Evolutionary conservation across 345 rosid genomes (phyloP).

Genomic region (Hirschfeldia incana): DNA sequence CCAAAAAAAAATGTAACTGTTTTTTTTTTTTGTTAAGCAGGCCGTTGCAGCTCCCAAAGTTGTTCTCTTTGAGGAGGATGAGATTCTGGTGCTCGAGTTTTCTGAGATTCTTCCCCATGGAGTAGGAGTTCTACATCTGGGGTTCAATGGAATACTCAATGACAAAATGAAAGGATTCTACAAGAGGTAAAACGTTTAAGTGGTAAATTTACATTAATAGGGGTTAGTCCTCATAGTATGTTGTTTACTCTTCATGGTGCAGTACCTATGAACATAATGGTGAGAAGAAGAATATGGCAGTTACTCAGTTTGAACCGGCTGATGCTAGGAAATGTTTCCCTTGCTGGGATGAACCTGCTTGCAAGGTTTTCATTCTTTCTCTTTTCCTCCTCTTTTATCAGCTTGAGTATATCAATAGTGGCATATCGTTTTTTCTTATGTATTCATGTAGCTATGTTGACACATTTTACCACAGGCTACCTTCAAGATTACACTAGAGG

Average conservation of each 20-base stretch:
- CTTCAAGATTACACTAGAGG: conserved; percentile 86
- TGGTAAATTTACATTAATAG: background rate
- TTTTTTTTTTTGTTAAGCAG: conserved; percentile 39
- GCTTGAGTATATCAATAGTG: background rate
- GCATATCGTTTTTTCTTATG: background rate
- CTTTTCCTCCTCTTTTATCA: background rate
- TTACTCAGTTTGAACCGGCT: conserved; percentile 95
- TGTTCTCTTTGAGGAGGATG: conserved; percentile 61
- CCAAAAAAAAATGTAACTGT: background rate
- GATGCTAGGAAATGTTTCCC: conserved; percentile 97
- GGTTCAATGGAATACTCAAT: conserved; percentile 66
- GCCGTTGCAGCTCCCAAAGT: conserved; percentile 53
- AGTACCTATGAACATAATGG: conserved; percentile 79
- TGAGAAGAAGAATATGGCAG: conserved; percentile 97
- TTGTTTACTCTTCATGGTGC: conserved; percentile 20
- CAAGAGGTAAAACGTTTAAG: conserved; percentile 51
- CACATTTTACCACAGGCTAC: conserved; percentile 62
- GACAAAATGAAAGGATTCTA: conserved; percentile 94
- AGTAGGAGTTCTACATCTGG: conserved; percentile 63
- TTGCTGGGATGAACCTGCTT: conserved; percentile 98
- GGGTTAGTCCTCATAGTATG: background rate
- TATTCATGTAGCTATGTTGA: conserved; percentile 1
- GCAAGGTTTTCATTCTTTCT: conserved; percentile 59
- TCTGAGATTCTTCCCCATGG: conserved; percentile 61
- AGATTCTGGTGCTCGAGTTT: conserved; percentile 79